A percentile compares a stretch with the other conserved stretches of the same genome.
These are phyloP conservation scores for Leccinum huronense DNA, from an alignment of 1,284 basidiomycete genomes.

Conservation along the genomic window DNA sequence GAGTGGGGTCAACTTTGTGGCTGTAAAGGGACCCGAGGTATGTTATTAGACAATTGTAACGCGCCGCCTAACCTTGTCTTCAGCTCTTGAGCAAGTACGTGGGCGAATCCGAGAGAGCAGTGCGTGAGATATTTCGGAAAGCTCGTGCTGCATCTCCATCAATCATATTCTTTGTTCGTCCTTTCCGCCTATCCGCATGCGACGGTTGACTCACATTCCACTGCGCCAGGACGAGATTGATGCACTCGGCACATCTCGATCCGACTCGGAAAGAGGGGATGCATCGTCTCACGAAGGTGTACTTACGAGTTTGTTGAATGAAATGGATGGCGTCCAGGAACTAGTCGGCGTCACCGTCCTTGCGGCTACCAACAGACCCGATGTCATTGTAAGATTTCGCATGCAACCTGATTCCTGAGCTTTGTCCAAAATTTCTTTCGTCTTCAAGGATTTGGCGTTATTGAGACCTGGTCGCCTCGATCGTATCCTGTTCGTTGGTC, in stretches of 20 bases:
- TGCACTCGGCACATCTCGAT: slow-evolving; percentile 82
- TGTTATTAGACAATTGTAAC: neutral
- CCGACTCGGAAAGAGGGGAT: slow-evolving; percentile 54
- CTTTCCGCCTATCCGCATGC: neutral
- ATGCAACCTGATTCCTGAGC: neutral
- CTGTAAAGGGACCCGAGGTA: slow-evolving; percentile 98
- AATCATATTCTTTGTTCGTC: slow-evolving; percentile 91
- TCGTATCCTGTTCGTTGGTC: slow-evolving; percentile 91
- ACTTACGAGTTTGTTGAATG: slow-evolving; percentile 90
- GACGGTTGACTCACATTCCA: neutral
- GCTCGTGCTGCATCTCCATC: slow-evolving; percentile 92
- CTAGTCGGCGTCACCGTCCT: slow-evolving; percentile 90
- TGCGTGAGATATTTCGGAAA: slow-evolving; percentile 94
- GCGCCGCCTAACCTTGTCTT: slow-evolving; percentile 10
- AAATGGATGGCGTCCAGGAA: slow-evolving; percentile 98
- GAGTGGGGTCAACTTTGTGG: slow-evolving; percentile 94
- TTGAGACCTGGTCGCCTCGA: slow-evolving; percentile 97
- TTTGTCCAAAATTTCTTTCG: slow-evolving; percentile 4
- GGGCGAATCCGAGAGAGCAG: slow-evolving; percentile 93
- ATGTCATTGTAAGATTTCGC: slow-evolving; percentile 70
- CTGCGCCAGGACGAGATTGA: slow-evolving; percentile 90
- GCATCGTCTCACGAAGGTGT: slow-evolving; percentile 76
- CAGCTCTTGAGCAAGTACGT: slow-evolving; percentile 96
- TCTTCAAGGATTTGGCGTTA: slow-evolving; percentile 81
- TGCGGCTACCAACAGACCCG: slow-evolving; percentile 95